phyloP scores from a whole-genome alignment of 352 stramenopile species.

The Globisporangium sylvaticum region DNA sequence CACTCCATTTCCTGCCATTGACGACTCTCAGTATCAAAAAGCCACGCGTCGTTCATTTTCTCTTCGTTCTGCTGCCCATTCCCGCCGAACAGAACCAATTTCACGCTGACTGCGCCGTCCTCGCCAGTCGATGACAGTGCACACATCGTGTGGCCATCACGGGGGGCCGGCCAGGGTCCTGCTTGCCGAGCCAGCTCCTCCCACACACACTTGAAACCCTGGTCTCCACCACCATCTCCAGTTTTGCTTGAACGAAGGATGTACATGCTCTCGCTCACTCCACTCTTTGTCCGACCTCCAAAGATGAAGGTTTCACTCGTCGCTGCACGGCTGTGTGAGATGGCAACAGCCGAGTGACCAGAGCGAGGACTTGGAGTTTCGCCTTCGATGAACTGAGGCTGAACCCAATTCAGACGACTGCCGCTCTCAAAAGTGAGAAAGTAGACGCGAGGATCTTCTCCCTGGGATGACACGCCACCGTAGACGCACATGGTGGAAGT shows the following conservation, averaged over 20 bases:
- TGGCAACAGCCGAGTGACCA: conserved; percentile 40
- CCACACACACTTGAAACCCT: conserved; percentile 22
- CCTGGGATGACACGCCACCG: conserved; percentile 52
- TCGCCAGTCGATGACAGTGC: conserved; percentile 10
- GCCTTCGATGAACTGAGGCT: conserved; percentile 14
- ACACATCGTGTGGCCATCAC: conserved; percentile 66
- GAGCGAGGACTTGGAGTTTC: conserved; percentile 35
- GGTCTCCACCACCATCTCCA: neutral
- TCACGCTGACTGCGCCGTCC: neutral
- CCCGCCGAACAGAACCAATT: conserved; percentile 55
- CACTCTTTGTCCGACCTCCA: conserved; percentile 57
- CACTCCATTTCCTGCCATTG: conserved; percentile 41
- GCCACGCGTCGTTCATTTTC: conserved; percentile 70
- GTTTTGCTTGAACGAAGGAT: conserved; percentile 12
- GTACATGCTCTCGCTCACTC: conserved; percentile 49
- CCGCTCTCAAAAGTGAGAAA: conserved; percentile 19
- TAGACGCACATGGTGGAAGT: conserved; percentile 37
- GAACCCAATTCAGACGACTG: conserved; percentile 25
- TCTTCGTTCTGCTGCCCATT: conserved; percentile 68
- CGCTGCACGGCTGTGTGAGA: conserved; percentile 14
- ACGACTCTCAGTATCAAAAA: conserved; percentile 34
- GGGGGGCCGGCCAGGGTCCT: conserved; percentile 29
- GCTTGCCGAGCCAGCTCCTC: conserved; percentile 11
- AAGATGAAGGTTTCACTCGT: conserved; percentile 38
- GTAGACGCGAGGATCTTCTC: conserved; percentile 47